Conservation (phyloP, 1,284 basidiomycete genomes). For the Sanghuangporus baumii region DNA sequence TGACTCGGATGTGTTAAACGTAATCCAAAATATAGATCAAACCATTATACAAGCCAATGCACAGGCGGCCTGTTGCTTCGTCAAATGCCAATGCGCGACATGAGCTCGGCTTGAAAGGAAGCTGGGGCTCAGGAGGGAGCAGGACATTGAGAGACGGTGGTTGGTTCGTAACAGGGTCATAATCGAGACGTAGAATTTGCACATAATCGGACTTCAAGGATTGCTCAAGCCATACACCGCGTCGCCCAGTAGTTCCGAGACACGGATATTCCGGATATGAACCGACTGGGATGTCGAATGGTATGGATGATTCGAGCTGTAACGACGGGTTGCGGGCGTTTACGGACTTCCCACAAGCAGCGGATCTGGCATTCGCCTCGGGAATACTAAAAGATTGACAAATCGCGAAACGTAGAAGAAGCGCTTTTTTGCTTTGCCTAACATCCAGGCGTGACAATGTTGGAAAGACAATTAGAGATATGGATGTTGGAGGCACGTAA, state of each 20-base stretch:
- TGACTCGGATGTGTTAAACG: neutral
- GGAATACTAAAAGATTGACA: neutral
- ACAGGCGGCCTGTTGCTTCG: constrained; percentile 16
- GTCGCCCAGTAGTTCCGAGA: constrained; percentile 17
- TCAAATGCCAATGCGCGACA: constrained; percentile 17
- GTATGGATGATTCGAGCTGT: constrained; percentile 4
- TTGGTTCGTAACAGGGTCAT: neutral
- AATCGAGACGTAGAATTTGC: constrained; percentile 4
- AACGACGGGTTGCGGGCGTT: neutral
- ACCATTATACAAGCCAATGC: constrained; percentile 14
- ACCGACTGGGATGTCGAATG: constrained; percentile 15
- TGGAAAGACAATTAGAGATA: constrained; percentile 16
- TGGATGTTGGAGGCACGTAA: constrained; percentile 13
- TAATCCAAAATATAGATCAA: constrained; percentile 16
- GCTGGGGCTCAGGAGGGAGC: constrained; percentile 15
- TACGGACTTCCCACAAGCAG: neutral
- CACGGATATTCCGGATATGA: constrained; percentile 16
- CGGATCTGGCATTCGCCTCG: neutral
- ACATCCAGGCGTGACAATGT: constrained; percentile 15
- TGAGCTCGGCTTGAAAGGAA: constrained; percentile 17
- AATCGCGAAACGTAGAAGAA: constrained; percentile 12
- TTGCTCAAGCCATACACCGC: constrained; percentile 18
- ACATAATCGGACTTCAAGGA: constrained; percentile 17
- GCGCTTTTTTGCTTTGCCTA: constrained; percentile 16
- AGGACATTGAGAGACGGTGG: constrained; percentile 14